Evolutionary conservation across 441 rosid species (phyloP), one percentile per base, ranked within the genome.

Genomic region (Syzygium syzygioides): DNA sequence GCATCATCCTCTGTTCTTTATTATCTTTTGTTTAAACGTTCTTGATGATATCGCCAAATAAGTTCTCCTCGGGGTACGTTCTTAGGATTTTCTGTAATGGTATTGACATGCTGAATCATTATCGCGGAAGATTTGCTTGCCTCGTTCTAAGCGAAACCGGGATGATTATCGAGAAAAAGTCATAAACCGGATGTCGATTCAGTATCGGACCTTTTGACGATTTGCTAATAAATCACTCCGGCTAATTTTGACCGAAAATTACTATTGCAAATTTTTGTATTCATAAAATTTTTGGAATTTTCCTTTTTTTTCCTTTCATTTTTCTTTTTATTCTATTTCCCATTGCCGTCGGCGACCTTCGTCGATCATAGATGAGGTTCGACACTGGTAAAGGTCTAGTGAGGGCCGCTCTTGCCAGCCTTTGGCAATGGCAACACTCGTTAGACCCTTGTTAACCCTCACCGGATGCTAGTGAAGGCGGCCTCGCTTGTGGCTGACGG

Each of bases 201-300:
- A 34, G 4, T 9, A 0, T 9, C 34, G 34, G 5, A 5, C 5
- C 0, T 34, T 68, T 68, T 10, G 1, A 19, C 1, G 2, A 5
- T 19, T 34, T 34, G 2, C 1, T 0, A 1, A 0, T 60, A 3
- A 14, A 60, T 28, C 14, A 3, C 28, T 28, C 14, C 0, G 0
- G 1, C 0, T 0, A 60, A 28, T 60, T 68, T 34, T 34, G 34
- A 68, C 4, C 0, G 7, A 10, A 34, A 8, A 34, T 9, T 1
- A 1, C 0, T 5, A 1, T 34, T 68, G 13, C 25, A 34, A 66
- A 68, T 18, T 68, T 68, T 68, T 3, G 18, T 68, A 68, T 68
- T 32, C 17, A 30, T 66, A 66, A 17, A 0, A 17, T 66, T 66
- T 0, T 4, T 3, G 5, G 7, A 45, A 7, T 55, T 55, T 53